Percentiles rank a stretch among this genome's conserved stretches.
phyloP scores from a whole-genome alignment of 129 eudicot species.

The Kitagawia praeruptora region DNA sequence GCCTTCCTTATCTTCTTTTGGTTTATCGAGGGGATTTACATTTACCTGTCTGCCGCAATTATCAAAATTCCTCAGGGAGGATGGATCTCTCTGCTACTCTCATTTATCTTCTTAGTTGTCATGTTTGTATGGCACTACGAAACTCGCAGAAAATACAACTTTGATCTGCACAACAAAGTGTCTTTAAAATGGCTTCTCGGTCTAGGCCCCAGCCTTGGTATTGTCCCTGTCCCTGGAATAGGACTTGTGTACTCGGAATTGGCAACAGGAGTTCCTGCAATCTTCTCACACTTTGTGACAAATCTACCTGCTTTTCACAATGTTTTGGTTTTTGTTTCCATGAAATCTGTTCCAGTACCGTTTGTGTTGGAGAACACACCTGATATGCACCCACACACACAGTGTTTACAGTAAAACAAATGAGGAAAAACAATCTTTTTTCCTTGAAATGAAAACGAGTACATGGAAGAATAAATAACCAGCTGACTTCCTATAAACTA shows the following conservation, averaged over 20 bases:
- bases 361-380: no score
- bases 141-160: constrained; percentile 75
- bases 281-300: constrained; percentile 86
- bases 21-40: constrained; percentile 57
- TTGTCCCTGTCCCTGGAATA: constrained; percentile 93
- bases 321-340: constrained; percentile 81
- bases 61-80: constrained; percentile 90
- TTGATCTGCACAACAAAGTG: constrained; percentile 85
- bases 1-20: constrained; percentile 54
- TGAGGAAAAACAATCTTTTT: no score
- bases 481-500: no score
- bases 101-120: constrained; percentile 47
- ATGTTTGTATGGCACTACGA: constrained; percentile 94
- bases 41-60: constrained; percentile 64
- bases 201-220: constrained; percentile 90
- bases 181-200: constrained; percentile 91
- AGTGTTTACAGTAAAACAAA: no score
- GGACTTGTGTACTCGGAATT: constrained; percentile 89
- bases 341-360: constrained; percentile 81
- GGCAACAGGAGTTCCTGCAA: constrained; percentile 85
- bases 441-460: no score
- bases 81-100: constrained; percentile 74
- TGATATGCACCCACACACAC: no score
- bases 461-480: no score
- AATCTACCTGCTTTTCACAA: constrained; percentile 88